phyloP scores from a whole-genome alignment of 257 asterid species.

The Scutellaria baicalensis region DNA sequence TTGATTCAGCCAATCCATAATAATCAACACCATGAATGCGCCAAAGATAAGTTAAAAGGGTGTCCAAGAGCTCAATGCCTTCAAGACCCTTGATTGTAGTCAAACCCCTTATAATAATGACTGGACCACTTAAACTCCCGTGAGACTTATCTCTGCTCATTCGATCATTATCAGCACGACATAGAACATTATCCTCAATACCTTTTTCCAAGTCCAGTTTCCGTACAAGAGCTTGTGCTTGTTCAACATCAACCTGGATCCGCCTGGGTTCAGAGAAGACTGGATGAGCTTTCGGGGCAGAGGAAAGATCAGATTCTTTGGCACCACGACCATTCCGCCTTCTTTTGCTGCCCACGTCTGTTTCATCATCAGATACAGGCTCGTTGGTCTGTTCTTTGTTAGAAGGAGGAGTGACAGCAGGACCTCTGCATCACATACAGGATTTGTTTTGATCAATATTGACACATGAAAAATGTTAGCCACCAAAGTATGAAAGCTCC shows the following conservation, averaged over 20 bases:
- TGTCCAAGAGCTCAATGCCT: constrained; percentile 86
- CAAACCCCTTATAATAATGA: constrained; percentile 69
- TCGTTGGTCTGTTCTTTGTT: constrained; percentile 60
- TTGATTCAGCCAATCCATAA: constrained; percentile 73
- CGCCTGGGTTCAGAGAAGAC: constrained; percentile 72
- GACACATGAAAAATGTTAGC: neutral
- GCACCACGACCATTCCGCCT: constrained; percentile 51
- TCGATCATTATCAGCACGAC: constrained; percentile 77
- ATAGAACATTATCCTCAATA: constrained; percentile 76
- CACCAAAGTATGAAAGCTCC: neutral
- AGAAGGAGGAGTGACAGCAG: constrained; percentile 46
- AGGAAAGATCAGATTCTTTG: constrained; percentile 53
- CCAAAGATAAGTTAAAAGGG: constrained; percentile 92
- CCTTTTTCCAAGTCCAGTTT: constrained; percentile 88
- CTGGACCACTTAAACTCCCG: constrained; percentile 84
- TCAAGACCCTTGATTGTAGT: constrained; percentile 81
- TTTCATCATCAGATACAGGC: constrained; percentile 75
- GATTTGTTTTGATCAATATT: constrained; percentile 4
- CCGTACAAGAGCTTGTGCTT: constrained; percentile 72
- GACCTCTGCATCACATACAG: constrained; percentile 57
- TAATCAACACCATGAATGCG: constrained; percentile 98
- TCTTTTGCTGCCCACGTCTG: constrained; percentile 59
- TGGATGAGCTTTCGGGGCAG: constrained; percentile 86
- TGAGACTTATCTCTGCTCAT: constrained; percentile 73
- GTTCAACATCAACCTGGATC: constrained; percentile 73